Percentiles rank a stretch among this genome's conserved stretches.
phyloP scores from a whole-genome alignment of 805 yeast genomes.

The Saccharomycopsis fermentans region DNA sequence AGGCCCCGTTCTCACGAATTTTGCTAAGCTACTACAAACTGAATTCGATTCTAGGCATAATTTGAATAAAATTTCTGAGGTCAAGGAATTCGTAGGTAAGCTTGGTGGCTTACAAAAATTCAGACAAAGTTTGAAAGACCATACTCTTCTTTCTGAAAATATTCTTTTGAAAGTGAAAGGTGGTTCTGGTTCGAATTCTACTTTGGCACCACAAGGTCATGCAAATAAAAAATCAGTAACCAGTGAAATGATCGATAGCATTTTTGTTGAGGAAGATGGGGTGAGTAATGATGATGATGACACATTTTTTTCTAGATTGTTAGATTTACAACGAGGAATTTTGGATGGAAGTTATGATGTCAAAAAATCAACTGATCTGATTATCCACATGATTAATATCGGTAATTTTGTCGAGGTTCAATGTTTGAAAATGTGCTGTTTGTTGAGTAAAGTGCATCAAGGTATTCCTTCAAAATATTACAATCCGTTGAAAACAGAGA shows the following conservation, averaged over 20 bases:
- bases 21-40: slow-evolving; percentile 61
- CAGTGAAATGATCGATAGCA: slow-evolving; percentile 9
- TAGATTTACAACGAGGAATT: slow-evolving; percentile 17
- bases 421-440: slow-evolving; percentile 42
- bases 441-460: slow-evolving; percentile 52
- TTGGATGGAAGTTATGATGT: slow-evolving; percentile 16
- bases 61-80: slow-evolving; percentile 50
- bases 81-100: slow-evolving; percentile 61
- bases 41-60: slow-evolving; percentile 53
- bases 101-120: slow-evolving; percentile 55
- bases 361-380: slow-evolving; percentile 24
- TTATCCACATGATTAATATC: slow-evolving; percentile 42
- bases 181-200: slow-evolving; percentile 18
- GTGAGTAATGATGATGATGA: slow-evolving; percentile 19
- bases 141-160: slow-evolving; percentile 63
- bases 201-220: slow-evolving; percentile 19
- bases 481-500: slow-evolving; percentile 40
- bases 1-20: slow-evolving; percentile 58
- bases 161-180: slow-evolving; percentile 39
- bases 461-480: slow-evolving; percentile 64
- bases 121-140: slow-evolving; percentile 61
- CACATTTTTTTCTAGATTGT: slow-evolving; percentile 19
- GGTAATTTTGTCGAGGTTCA: slow-evolving; percentile 25
- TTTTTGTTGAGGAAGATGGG: slow-evolving; percentile 6
- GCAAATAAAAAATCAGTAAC: slow-evolving; percentile 20